Conservation (phyloP, 208 protist genomes). For the Phytomonas sp. region DNA sequence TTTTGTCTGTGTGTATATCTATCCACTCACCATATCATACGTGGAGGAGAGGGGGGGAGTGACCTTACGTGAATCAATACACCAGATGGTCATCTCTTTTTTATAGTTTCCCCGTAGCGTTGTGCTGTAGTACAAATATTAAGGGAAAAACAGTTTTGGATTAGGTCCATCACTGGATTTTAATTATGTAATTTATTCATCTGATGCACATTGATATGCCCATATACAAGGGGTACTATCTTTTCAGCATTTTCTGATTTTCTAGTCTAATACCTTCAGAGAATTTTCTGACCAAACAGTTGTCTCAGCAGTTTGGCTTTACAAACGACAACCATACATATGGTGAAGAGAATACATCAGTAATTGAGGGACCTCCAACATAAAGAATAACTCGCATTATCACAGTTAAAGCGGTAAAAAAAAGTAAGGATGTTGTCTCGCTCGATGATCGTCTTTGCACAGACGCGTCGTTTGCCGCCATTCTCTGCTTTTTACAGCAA, state of each 20-base stretch:
- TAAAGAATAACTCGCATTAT: neutral
- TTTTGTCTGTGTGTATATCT: constrained; percentile 2
- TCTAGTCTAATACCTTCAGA: neutral
- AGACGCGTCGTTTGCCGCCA: constrained; percentile 11
- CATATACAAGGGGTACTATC: neutral
- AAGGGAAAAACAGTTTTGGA: no score
- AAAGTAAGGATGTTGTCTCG: constrained; percentile 15
- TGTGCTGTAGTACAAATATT: no score
- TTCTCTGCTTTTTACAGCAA: constrained; percentile 23
- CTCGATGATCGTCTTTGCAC: constrained; percentile 13
- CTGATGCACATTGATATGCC: no score
- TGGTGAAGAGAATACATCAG: neutral
- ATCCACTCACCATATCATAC: neutral
- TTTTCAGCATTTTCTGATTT: neutral
- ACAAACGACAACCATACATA: neutral
- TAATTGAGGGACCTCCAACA: neutral
- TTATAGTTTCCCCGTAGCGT: no score
- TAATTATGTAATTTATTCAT: no score
- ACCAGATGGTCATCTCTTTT: no score
- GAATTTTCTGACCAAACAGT: neutral
- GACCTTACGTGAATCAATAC: neutral
- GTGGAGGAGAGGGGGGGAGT: neutral
- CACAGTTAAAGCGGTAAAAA: neutral
- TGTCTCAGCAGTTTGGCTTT: neutral
- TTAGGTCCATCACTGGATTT: no score